Evolutionary conservation across 2,329 filamentous ascomycete genomes (phyloP).

Genomic region (Penicillium concentricum): DNA sequence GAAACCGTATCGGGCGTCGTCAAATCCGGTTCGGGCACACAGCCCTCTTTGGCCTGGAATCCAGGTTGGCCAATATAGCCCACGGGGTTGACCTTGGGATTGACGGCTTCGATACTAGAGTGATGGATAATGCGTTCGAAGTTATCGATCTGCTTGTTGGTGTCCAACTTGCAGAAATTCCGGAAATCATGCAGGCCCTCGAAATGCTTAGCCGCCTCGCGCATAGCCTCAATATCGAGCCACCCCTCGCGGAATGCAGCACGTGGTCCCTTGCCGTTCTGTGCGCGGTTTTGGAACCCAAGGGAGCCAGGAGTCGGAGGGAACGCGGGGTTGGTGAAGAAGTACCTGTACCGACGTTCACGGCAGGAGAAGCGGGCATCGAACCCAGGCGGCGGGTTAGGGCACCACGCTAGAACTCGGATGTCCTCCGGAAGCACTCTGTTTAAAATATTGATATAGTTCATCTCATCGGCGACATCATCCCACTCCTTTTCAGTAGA

Average conservation of each 20-base stretch:
- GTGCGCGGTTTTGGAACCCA: slow-evolving; percentile 45
- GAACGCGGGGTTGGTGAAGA: slow-evolving; percentile 93
- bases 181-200: slow-evolving; percentile 89
- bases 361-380: slow-evolving; percentile 90
- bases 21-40: slow-evolving; percentile 15
- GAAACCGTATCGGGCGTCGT: slow-evolving; percentile 13
- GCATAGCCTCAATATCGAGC: slow-evolving; percentile 87
- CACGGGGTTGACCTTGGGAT: slow-evolving; percentile 52
- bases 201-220: slow-evolving; percentile 72
- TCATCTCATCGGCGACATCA: slow-evolving; percentile 74
- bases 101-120: slow-evolving; percentile 72
- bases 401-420: slow-evolving; percentile 88
- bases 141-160: slow-evolving; percentile 82
- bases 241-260: slow-evolving; percentile 62
- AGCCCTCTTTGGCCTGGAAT: slow-evolving; percentile 40
- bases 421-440: slow-evolving; percentile 86
- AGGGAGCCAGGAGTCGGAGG: slow-evolving; percentile 61
- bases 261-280: slow-evolving; percentile 20
- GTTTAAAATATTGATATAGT: slow-evolving; percentile 82
- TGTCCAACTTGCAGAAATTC: slow-evolving; percentile 94
- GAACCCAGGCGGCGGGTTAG: slow-evolving; percentile 73
- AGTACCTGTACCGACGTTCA: slow-evolving; percentile 91
- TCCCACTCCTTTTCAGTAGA: slow-evolving; percentile 53
- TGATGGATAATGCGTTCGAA: slow-evolving; percentile 78
- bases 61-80: slow-evolving; percentile 54